A percentile compares a stretch with the other conserved stretches of the same genome.
phyloP scores from a whole-genome alignment of 345 rosid species.

The Hirschfeldia incana region DNA sequence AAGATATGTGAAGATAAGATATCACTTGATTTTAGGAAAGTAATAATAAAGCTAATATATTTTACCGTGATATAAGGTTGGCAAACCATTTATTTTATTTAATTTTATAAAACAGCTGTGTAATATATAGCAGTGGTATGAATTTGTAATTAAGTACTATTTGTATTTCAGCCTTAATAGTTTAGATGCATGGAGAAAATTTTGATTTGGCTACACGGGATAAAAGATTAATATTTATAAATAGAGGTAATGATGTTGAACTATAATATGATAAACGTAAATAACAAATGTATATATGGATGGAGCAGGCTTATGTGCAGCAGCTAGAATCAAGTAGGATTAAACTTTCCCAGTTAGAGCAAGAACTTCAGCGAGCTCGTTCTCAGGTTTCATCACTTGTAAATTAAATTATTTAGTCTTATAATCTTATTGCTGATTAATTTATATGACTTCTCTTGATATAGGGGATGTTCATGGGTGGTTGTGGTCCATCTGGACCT shows the following conservation, averaged over 20 bases:
- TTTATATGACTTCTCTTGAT: not conserved
- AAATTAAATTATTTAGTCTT: not conserved
- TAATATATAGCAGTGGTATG: no score
- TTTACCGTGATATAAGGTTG: no score
- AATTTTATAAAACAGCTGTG: no score
- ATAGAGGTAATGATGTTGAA: not conserved
- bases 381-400: slow-evolving; percentile 60
- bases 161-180: no score
- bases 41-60: no score
- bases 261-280: not conserved
- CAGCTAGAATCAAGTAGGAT: slow-evolving; percentile 92
- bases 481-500: slow-evolving; percentile 65
- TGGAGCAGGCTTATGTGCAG: slow-evolving; percentile 88
- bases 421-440: slow-evolving; percentile 4
- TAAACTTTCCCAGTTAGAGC: slow-evolving; percentile 85
- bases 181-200: not conserved
- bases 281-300: slow-evolving; percentile 19
- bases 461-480: slow-evolving; percentile 86
- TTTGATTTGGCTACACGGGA: not conserved
- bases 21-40: no score
- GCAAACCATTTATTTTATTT: no score
- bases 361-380: slow-evolving; percentile 93
- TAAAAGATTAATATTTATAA: not conserved
- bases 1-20: no score
- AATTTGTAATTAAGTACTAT: no score